Evolutionary conservation across 2,329 filamentous ascomycete genomes (phyloP).

Genomic region (Stachybotrys chartarum): DNA sequence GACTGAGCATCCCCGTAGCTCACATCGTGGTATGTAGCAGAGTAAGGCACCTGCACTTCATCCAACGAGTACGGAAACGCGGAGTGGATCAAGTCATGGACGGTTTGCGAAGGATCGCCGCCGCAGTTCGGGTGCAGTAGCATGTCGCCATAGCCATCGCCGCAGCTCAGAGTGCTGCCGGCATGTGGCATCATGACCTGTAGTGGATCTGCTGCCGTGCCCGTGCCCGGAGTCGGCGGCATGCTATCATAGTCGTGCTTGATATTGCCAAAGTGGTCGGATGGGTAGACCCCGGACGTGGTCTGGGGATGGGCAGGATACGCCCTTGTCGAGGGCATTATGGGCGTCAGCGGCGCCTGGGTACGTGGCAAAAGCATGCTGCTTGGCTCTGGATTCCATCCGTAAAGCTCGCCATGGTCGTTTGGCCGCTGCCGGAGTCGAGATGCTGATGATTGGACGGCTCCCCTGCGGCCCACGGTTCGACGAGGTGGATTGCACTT

Average conservation of each 20-base stretch:
- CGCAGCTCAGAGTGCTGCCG: not conserved
- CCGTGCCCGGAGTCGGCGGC: not conserved
- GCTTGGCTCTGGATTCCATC: not conserved
- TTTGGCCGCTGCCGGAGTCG: constrained; percentile 3
- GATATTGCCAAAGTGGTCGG: not conserved
- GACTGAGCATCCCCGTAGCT: not conserved
- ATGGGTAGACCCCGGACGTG: not conserved
- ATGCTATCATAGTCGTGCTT: not conserved
- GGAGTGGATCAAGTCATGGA: not conserved
- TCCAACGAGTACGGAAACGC: not conserved
- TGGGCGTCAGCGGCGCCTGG: not conserved
- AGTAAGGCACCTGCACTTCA: not conserved
- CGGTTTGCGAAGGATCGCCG: not conserved
- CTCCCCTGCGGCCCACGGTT: not conserved
- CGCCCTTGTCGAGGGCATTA: not conserved
- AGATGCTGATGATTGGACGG: not conserved
- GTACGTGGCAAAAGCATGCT: not conserved
- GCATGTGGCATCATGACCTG: not conserved
- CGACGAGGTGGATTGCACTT: constrained; percentile 34
- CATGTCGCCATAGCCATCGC: not conserved
- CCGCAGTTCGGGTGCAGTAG: not conserved
- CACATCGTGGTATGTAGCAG: not conserved
- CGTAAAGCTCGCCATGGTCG: not conserved
- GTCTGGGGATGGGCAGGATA: not conserved
- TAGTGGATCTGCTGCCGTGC: not conserved